Evolutionary conservation across 257 asterid species (phyloP).

Genomic region (Solanum clarkiae): DNA sequence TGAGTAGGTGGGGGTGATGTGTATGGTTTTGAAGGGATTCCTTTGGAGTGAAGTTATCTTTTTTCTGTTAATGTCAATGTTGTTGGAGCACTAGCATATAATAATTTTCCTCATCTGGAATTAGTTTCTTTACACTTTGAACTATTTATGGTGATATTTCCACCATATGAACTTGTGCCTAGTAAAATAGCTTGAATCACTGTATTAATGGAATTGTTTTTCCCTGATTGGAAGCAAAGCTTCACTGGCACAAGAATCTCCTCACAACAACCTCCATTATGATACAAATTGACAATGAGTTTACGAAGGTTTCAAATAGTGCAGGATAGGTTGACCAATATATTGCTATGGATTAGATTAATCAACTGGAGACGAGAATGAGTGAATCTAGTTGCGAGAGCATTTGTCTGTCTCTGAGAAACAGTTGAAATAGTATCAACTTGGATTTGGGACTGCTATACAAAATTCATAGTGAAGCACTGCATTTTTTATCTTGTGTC

Average conservation of each 20-base stretch:
- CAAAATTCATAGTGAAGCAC: not conserved
- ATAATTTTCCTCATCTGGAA: not conserved
- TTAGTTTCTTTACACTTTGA: not conserved
- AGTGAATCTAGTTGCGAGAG: not conserved
- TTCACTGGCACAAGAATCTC: not conserved
- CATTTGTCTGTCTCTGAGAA: not conserved
- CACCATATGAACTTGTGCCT: not conserved
- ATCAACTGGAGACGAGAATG: not conserved
- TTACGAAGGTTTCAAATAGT: not conserved
- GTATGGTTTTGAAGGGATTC: not conserved
- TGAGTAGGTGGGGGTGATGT: not conserved
- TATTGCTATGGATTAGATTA: not conserved
- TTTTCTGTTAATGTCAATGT: not conserved
- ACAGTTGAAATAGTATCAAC: not conserved
- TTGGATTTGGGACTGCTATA: not conserved
- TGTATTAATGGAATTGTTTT: not conserved
- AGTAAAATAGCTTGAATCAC: not conserved
- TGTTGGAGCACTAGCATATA: not conserved
- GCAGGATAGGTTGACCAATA: not conserved
- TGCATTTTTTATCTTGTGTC: no score
- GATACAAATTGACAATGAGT: not conserved
- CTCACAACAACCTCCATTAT: not conserved
- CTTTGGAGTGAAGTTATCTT: not conserved
- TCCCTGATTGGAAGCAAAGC: not conserved
- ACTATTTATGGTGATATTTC: not conserved